These are phyloP conservation scores for Candida alai DNA, from an alignment of 805 yeast species.

Conservation along the genomic window DNA sequence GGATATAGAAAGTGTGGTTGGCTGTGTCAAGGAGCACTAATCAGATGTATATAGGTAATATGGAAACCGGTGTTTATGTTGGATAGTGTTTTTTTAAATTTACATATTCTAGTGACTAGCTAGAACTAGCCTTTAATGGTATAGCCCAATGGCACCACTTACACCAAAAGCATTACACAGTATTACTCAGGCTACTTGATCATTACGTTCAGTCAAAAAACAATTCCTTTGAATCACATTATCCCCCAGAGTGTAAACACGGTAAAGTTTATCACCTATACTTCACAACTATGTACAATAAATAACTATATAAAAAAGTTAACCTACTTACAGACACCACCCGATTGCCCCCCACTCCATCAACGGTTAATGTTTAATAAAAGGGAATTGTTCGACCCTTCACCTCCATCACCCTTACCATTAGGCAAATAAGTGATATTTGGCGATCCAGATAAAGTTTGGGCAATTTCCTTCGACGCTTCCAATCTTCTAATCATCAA, in stretches of 20 bases:
- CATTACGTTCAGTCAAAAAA: too few relatives aligned
- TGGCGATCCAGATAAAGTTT: slow-evolving; percentile 74
- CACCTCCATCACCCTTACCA: slow-evolving; percentile 27
- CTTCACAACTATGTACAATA: slow-evolving; percentile 2
- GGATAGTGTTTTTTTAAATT: slow-evolving; percentile 11
- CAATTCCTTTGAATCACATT: too few relatives aligned
- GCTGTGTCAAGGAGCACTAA: slow-evolving; percentile 52
- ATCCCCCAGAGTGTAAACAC: too few relatives aligned
- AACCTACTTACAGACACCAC: neutral
- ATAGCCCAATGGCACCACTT: too few relatives aligned
- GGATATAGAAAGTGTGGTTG: slow-evolving; percentile 72
- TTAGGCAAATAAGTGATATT: slow-evolving; percentile 88
- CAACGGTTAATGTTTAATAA: slow-evolving; percentile 69
- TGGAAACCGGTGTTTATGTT: slow-evolving; percentile 29
- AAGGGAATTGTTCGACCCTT: slow-evolving; percentile 48
- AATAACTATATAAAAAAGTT: neutral
- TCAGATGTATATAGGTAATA: too few relatives aligned
- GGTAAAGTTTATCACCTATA: too few relatives aligned
- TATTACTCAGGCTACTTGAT: too few relatives aligned
- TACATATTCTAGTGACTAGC: neutral
- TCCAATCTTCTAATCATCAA: slow-evolving; percentile 91
- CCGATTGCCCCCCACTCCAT: slow-evolving; percentile 6
- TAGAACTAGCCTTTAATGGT: neutral
- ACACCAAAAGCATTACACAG: too few relatives aligned
- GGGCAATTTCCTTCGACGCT: slow-evolving; percentile 94